These are phyloP conservation scores for Niebla homalea DNA, from an alignment of 495 filamentous ascomycete species.

Conservation along the genomic window DNA sequence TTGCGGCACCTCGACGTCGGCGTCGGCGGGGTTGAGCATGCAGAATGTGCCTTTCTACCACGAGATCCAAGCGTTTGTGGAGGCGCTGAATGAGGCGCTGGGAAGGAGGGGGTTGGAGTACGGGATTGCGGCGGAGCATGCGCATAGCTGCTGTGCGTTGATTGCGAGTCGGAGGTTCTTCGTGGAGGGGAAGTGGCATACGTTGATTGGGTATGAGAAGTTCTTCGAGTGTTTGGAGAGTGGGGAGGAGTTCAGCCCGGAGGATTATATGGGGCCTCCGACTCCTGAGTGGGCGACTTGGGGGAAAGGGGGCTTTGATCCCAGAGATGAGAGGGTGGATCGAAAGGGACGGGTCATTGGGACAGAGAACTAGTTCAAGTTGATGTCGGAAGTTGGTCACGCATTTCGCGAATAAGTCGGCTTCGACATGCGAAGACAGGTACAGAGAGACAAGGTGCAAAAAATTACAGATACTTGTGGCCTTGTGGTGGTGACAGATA, in stretches of 20 bases:
- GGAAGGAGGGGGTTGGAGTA: slow-evolving; percentile 57
- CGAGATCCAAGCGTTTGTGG: slow-evolving; percentile 71
- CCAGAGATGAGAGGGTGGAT: slow-evolving; percentile 71
- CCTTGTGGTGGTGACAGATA: no score
- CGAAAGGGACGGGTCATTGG: slow-evolving; percentile 46
- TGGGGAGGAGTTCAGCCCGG: slow-evolving; percentile 58
- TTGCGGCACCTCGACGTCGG: slow-evolving; percentile 75
- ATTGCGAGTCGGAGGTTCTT: slow-evolving; percentile 66
- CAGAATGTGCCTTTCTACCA: slow-evolving; percentile 90
- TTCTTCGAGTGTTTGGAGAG: slow-evolving; percentile 78
- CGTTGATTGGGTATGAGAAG: slow-evolving; percentile 72
- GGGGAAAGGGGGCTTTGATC: slow-evolving; percentile 89
- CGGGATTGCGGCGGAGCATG: slow-evolving; percentile 88
- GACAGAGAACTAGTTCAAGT: neutral
- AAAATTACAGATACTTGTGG: no score
- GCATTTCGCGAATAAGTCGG: no score
- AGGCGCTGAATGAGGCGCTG: slow-evolving; percentile 53
- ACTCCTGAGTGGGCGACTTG: slow-evolving; percentile 93
- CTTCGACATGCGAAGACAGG: no score
- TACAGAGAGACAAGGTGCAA: no score
- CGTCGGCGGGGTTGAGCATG: slow-evolving; percentile 79
- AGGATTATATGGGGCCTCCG: slow-evolving; percentile 72
- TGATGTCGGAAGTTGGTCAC: no score
- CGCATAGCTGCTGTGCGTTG: slow-evolving; percentile 84
- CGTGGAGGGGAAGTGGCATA: slow-evolving; percentile 71